A percentile compares a stretch with the other conserved stretches of the same genome.
Conservation (phyloP, 768 basidiomycete genomes). For the Amanita rubescens region DNA sequence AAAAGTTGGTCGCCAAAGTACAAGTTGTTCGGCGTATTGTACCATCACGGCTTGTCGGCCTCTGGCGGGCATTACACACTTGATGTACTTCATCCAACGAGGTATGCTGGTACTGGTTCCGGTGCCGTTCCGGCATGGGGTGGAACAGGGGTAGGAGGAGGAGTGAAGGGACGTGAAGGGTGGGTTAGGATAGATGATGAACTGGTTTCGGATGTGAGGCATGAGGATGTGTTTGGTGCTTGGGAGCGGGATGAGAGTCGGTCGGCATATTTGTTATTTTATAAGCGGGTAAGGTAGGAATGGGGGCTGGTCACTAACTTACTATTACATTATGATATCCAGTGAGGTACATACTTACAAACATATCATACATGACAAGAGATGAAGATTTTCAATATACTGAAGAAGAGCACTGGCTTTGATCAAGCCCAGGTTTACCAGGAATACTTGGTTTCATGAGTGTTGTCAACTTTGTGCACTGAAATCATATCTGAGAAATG, state of each 20-base stretch:
- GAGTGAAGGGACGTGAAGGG: constrained; percentile 33
- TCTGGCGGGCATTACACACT: constrained; percentile 95
- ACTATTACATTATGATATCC: no score
- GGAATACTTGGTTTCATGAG: no score
- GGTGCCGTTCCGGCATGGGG: no score
- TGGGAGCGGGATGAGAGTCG: constrained; percentile 43
- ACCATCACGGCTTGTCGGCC: constrained; percentile 89
- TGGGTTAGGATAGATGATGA: constrained; percentile 99
- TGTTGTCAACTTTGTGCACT: no score
- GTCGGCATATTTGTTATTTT: constrained; percentile 86
- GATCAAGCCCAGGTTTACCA: no score
- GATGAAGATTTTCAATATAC: no score
- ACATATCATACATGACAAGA: no score
- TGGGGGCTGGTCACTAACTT: no score
- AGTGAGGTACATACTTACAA: no score
- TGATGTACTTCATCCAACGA: constrained; percentile 73
- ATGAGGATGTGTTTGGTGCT: constrained; percentile 64
- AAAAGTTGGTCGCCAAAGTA: constrained; percentile 47
- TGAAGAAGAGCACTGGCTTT: no score
- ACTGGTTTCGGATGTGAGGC: constrained; percentile 63
- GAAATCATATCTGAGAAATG: no score
- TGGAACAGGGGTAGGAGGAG: background rate
- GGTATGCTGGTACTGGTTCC: constrained; percentile 31
- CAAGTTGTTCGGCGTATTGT: constrained; percentile 76
- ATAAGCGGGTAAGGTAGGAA: constrained; percentile 60